These are phyloP conservation scores for Mycena amicta DNA, from an alignment of 768 basidiomycete genomes.

Conservation along the genomic window DNA sequence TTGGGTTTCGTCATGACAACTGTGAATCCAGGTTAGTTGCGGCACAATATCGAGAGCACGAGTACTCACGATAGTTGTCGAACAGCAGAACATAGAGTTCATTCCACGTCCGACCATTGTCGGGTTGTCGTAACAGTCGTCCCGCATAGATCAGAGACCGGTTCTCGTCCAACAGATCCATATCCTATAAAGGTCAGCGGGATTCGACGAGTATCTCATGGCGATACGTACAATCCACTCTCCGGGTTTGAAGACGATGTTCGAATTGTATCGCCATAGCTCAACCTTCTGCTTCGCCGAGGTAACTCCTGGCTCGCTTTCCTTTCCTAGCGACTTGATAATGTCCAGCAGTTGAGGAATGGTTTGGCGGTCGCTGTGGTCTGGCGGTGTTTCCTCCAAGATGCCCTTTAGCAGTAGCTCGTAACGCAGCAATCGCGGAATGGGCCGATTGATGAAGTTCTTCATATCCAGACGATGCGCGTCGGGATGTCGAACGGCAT, in stretches of 20 bases:
- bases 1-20: constrained; percentile 90
- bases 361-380: constrained; percentile 78
- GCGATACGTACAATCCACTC: constrained; percentile 57
- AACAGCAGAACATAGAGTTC: constrained; percentile 91
- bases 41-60: not conserved
- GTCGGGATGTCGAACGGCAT: constrained; percentile 64
- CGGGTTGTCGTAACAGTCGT: constrained; percentile 83
- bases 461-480: constrained; percentile 89
- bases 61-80: constrained; percentile 84
- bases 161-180: constrained; percentile 85
- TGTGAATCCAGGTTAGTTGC: constrained; percentile 31
- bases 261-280: constrained; percentile 82
- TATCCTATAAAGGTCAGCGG: constrained; percentile 50
- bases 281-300: constrained; percentile 89
- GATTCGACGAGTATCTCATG: not conserved
- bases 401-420: constrained; percentile 82
- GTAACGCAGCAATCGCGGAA: constrained; percentile 87
- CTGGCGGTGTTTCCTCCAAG: constrained; percentile 69
- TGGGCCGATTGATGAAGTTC: constrained; percentile 89
- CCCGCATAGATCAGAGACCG: constrained; percentile 84
- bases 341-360: constrained; percentile 88
- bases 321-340: constrained; percentile 84
- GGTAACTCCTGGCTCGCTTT: constrained; percentile 83
- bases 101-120: constrained; percentile 84
- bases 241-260: constrained; percentile 77